Base-by-base conservation (phyloP, 169 alveolate genomes). In the Plasmodium knowlesi region DNA sequence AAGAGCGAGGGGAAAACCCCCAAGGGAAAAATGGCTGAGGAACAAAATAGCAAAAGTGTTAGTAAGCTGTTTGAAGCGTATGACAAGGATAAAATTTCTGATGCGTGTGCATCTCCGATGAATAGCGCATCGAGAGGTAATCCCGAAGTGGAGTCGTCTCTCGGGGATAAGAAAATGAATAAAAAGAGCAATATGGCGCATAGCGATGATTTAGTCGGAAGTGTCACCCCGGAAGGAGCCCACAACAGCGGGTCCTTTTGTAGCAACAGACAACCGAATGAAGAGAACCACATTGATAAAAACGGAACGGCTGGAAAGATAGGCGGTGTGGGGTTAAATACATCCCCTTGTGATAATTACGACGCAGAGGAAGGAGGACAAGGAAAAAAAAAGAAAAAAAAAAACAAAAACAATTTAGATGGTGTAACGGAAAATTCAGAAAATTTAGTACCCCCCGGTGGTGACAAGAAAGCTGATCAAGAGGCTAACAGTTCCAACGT, bases 71-170 rank as follows among this genome's bases (percentile, higher is more conserved):
- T 73, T 50, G 85, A 85, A 19, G 84, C 81, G 22, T 85, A 85
- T 41, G 85, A 85, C 80, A 85, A 85, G 80, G 82, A 82, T 6
- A 82, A 85, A 73, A 73, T 50, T 32, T 6, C 50, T 19, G 82
- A 32, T 25, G 80, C 19, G 16, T 12, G 32, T 25, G 19, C 16
- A 16, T 6, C 37, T 8, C 37, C 16, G 61, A 43, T 54, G 39
- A 30, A 41, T 46, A 46, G 14, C 54, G 32, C 16, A 54, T 0
- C 4, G 32, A n/a, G 28, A 53, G 76, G 78, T 4, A 53, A 32
- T 32, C 25, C 34, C 3, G 39, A 19, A n/a, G 84, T 10, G 3
- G 32, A 32, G 9, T 5, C 57, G 5, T 39, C 22, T 72, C 19
- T 6, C 39, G n/a, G 22, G 57, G 43, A 37, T 41, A 32, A 10